Percentiles rank a stretch among this genome's conserved stretches.
These are phyloP conservation scores for Fusarium vanettenii DNA, from an alignment of 2,329 filamentous ascomycete genomes.

Conservation along the genomic window DNA sequence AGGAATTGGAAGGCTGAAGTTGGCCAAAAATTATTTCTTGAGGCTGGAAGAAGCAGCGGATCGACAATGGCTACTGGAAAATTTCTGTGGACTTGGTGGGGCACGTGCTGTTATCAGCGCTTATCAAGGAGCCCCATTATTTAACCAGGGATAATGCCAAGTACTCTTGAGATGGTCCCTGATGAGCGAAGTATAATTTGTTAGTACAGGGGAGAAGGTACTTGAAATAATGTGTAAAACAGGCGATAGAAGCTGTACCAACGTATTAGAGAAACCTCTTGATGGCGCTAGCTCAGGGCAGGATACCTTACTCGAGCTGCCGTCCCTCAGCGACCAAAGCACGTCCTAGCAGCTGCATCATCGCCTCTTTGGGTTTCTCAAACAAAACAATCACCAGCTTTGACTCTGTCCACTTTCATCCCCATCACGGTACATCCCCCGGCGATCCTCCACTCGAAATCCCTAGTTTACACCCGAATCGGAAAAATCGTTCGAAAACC, in stretches of 20 bases:
- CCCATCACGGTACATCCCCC: not conserved
- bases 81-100: conserved; percentile 43
- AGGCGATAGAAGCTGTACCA: not conserved
- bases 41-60: conserved; percentile 5
- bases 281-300: not conserved
- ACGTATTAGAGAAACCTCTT: not conserved
- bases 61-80: conserved; percentile 33
- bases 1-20: conserved; percentile 7
- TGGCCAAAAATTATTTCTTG: conserved; percentile 26
- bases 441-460: not conserved
- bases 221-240: not conserved
- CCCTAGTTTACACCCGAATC: not conserved
- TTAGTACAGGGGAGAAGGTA: not conserved
- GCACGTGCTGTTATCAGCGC: conserved; percentile 31
- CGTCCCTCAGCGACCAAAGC: conserved; percentile 21
- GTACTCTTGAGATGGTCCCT: not conserved
- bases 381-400: conserved; percentile 25
- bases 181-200: not conserved
- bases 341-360: conserved; percentile 14
- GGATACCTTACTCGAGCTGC: not conserved
- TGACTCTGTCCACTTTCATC: not conserved
- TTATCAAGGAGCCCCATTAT: conserved; percentile 25
- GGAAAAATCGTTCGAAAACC: not conserved
- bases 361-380: conserved; percentile 9
- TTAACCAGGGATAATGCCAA: not conserved